phyloP scores from a whole-genome alignment of 305 asterid genomes.

The Fraxinus dipetala region DNA sequence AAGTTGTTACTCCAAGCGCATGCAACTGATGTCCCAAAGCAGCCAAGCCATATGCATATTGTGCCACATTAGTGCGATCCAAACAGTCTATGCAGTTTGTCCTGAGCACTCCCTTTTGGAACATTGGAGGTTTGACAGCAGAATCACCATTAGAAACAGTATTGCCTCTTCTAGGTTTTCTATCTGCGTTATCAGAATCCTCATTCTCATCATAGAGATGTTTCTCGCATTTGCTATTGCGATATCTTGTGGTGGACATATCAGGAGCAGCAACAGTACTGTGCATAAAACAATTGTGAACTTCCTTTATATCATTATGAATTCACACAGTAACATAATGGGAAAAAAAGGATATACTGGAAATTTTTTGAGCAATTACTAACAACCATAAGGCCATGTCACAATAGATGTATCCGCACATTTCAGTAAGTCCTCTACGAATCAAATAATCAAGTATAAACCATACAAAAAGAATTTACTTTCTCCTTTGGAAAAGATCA shows the following conservation, averaged over 20 bases:
- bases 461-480: background rate
- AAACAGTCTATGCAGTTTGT: conserved; percentile 98
- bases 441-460: background rate
- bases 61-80: conserved; percentile 99
- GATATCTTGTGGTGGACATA: conserved; percentile 32
- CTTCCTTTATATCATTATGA: background rate
- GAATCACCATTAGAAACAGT: conserved; percentile 37
- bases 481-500: background rate
- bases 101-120: conserved; percentile 92
- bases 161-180: conserved; percentile 41
- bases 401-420: conserved; percentile 2
- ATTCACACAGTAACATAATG: conserved; percentile 2
- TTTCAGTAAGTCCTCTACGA: background rate
- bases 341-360: background rate
- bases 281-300: conserved; percentile 31
- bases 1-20: conserved; percentile 67
- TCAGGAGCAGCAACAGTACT: conserved; percentile 49
- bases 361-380: background rate
- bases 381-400: background rate
- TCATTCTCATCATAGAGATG: conserved; percentile 48
- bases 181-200: conserved; percentile 51
- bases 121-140: conserved; percentile 50
- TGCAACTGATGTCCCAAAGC: conserved; percentile 86
- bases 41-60: conserved; percentile 95
- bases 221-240: conserved; percentile 42